A percentile compares a stretch with the other conserved stretches of the same genome.
Evolutionary conservation across 257 asterid genomes (phyloP).

Genomic region (Forsythia suspensa): DNA sequence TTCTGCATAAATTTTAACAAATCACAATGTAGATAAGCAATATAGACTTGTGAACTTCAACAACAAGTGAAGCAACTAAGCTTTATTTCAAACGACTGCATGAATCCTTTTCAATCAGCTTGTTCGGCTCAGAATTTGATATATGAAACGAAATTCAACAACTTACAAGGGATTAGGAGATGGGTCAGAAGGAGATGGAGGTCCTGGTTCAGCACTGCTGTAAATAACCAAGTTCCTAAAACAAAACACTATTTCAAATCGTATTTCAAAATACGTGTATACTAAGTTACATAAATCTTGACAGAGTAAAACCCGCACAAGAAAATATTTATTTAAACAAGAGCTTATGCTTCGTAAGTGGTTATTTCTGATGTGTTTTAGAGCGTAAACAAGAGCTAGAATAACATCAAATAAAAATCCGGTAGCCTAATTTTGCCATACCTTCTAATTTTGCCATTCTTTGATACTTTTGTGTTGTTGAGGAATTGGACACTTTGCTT

Average conservation of each 20-base stretch:
- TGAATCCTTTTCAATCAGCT: neutral
- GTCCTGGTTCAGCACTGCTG: slow-evolving; percentile 30
- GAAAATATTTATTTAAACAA: neutral
- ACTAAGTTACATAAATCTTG: too few relatives aligned
- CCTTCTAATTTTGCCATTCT: slow-evolving; percentile 27
- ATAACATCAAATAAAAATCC: too few relatives aligned
- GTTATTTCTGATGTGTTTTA: neutral
- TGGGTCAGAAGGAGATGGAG: slow-evolving; percentile 32
- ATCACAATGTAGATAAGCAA: neutral
- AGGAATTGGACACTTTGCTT: neutral
- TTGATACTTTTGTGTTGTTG: slow-evolving; percentile 14
- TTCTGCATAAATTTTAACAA: slow-evolving; percentile 17
- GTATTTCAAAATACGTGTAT: too few relatives aligned
- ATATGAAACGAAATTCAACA: neutral
- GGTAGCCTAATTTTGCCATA: neutral
- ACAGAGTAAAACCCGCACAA: neutral
- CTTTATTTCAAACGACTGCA: too few relatives aligned
- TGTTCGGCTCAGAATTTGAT: neutral
- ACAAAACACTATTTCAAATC: neutral
- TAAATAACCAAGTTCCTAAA: neutral
- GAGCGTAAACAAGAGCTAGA: neutral
- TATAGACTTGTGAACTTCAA: too few relatives aligned
- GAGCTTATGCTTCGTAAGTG: neutral
- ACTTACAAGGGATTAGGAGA: slow-evolving; percentile 37
- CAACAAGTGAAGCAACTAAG: too few relatives aligned